Percentiles rank a stretch among this genome's conserved stretches.
phyloP scores from a whole-genome alignment of 2,329 filamentous ascomycete genomes.

The Neospermospora avenae region DNA sequence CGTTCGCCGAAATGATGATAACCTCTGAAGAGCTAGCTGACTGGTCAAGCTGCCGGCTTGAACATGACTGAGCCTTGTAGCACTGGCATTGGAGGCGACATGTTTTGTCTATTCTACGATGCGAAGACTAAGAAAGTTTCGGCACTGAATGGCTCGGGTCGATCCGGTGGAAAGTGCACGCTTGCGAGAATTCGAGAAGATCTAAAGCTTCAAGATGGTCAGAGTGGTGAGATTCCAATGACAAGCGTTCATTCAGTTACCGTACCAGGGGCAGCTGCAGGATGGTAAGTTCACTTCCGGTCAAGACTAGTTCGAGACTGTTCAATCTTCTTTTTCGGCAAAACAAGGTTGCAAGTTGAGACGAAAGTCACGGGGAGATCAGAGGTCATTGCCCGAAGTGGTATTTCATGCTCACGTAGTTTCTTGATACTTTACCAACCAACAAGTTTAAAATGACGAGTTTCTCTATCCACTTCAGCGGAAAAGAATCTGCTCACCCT shows the following conservation, averaged over 20 bases:
- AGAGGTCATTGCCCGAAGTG: too few species aligned
- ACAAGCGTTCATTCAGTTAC: slow-evolving; percentile 76
- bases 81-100: slow-evolving; percentile 93
- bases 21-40: slow-evolving; percentile 21
- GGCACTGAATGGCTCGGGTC: slow-evolving; percentile 87
- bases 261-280: slow-evolving; percentile 83
- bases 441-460: too few species aligned
- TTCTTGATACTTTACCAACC: too few species aligned
- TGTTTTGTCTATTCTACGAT: slow-evolving; percentile 42
- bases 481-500: too few species aligned
- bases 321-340: too few species aligned
- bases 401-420: too few species aligned
- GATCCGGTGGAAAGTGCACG: slow-evolving; percentile 62
- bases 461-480: too few species aligned
- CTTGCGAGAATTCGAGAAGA: slow-evolving; percentile 67
- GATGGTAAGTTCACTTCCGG: slow-evolving; percentile 53
- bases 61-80: slow-evolving; percentile 91
- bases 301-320: too few species aligned
- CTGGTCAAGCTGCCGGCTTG: slow-evolving; percentile 68
- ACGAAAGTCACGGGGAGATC: too few species aligned
- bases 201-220: slow-evolving; percentile 59
- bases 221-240: slow-evolving; percentile 63
- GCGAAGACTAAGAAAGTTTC: slow-evolving; percentile 68
- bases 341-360: too few species aligned
- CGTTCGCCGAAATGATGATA: neutral